A percentile compares a stretch with the other conserved stretches of the same genome.
These are phyloP conservation scores for Eucalyptus lansdowneana DNA, from an alignment of 345 rosid genomes.

Conservation along the genomic window DNA sequence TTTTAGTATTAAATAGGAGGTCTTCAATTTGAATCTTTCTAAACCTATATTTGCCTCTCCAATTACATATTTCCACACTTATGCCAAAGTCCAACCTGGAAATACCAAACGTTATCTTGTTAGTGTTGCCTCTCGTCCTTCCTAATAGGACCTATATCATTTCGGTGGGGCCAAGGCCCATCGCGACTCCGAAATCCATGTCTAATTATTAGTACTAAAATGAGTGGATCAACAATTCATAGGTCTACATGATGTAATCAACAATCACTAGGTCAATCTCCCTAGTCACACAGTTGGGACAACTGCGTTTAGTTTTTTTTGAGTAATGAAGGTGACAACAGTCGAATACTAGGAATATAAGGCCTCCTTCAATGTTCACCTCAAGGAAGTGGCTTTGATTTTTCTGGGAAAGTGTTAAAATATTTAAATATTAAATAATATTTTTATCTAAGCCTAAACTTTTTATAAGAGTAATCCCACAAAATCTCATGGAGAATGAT, in stretches of 20 bases:
- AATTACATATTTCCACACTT: neutral
- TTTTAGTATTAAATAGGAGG: too few species aligned
- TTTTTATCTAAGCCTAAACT: too few species aligned
- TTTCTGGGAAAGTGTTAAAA: fast-evolving
- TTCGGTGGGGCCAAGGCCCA: fast-evolving
- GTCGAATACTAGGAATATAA: too few species aligned
- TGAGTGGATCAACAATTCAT: neutral
- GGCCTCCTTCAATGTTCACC: neutral
- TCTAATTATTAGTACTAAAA: neutral
- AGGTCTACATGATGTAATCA: neutral
- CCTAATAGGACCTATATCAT: neutral
- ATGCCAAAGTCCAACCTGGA: neutral
- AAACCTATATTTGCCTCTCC: too few species aligned
- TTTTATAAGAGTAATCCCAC: too few species aligned
- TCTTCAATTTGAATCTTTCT: too few species aligned
- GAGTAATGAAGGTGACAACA: neutral
- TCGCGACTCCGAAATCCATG: neutral
- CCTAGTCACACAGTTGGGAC: neutral
- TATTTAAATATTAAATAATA: too few species aligned
- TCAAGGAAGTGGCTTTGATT: neutral
- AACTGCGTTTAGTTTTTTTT: too few species aligned
- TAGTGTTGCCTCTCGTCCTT: neutral
- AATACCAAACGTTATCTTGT: neutral
- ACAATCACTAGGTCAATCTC: neutral
- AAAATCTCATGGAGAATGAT: fast-evolving